These are phyloP conservation scores for Ophiostoma sp. DNA, from an alignment of 2,329 filamentous ascomycete genomes.

Conservation along the genomic window DNA sequence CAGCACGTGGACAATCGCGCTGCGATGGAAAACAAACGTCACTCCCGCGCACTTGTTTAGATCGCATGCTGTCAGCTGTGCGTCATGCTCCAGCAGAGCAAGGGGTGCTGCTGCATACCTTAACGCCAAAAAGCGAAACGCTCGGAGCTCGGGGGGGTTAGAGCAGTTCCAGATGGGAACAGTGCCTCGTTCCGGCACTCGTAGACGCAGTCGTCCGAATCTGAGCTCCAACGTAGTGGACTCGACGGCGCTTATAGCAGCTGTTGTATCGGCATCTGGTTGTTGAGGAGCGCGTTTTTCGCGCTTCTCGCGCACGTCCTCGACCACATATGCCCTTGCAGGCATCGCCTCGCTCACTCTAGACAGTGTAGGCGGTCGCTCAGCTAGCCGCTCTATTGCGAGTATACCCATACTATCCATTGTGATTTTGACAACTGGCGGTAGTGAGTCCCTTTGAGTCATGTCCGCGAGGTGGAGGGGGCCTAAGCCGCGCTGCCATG, in stretches of 20 bases:
- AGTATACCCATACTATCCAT: background rate
- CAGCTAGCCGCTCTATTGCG: background rate
- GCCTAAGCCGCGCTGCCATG: background rate
- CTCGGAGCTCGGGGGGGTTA: background rate
- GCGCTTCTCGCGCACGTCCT: background rate
- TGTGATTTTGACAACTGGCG: background rate
- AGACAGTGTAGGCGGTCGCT: background rate
- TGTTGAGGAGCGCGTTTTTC: background rate
- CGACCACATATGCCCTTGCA: background rate
- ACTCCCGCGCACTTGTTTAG: background rate
- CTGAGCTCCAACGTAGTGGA: background rate
- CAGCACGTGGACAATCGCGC: background rate
- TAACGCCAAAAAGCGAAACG: background rate
- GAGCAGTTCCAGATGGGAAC: background rate
- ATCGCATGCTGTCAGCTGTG: background rate
- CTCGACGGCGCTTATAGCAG: background rate
- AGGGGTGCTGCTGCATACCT: background rate
- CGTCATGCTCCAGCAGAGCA: background rate
- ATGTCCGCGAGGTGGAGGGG: background rate
- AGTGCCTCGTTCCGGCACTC: background rate
- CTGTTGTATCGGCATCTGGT: background rate
- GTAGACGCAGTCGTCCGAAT: background rate
- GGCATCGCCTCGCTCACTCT: background rate
- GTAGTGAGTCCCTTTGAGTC: background rate
- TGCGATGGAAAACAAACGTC: background rate